Evolutionary conservation across 2,329 filamentous ascomycete species (phyloP).

Genomic region (Dissoconium aciculare): DNA sequence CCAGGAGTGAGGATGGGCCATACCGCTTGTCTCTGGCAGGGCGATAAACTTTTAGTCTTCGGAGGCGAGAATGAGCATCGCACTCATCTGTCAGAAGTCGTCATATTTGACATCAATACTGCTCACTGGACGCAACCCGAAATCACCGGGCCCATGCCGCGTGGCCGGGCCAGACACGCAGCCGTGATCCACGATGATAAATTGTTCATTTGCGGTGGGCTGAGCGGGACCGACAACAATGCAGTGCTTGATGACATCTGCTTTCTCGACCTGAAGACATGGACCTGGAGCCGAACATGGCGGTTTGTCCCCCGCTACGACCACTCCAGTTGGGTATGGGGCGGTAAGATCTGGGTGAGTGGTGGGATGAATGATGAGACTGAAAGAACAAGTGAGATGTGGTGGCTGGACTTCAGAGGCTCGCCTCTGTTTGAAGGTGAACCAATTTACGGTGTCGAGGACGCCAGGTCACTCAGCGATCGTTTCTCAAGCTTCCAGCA

Average conservation of each 20-base stretch:
- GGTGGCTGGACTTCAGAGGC: constrained; percentile 92
- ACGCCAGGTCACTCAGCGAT: constrained; percentile 21
- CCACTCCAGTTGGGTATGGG: constrained; percentile 87
- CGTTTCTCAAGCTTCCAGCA: constrained; percentile 18
- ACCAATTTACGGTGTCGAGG: constrained; percentile 20
- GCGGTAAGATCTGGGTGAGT: constrained; percentile 88
- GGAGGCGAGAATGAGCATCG: constrained; percentile 96
- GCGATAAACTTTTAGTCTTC: constrained; percentile 90
- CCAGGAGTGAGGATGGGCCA: constrained; percentile 98
- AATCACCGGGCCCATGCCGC: constrained; percentile 68
- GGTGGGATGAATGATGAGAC: constrained; percentile 89
- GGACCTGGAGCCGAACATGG: constrained; percentile 94
- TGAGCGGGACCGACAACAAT: constrained; percentile 75
- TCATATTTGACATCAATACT: constrained; percentile 87
- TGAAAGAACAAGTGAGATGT: constrained; percentile 90
- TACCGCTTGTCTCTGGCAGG: constrained; percentile 84
- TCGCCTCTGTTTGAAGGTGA: constrained; percentile 56
- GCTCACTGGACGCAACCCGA: constrained; percentile 91
- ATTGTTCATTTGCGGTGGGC: constrained; percentile 87
- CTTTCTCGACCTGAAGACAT: constrained; percentile 92
- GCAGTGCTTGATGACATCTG: constrained; percentile 90
- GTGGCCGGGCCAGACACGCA: constrained; percentile 82
- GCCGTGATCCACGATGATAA: constrained; percentile 94
- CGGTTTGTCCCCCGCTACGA: constrained; percentile 90
- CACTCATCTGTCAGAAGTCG: constrained; percentile 87